Percentiles rank a stretch among this genome's conserved stretches.
These are phyloP conservation scores for Magnaporthiopsis poae DNA, from an alignment of 2,329 filamentous ascomycete species.

Conservation along the genomic window DNA sequence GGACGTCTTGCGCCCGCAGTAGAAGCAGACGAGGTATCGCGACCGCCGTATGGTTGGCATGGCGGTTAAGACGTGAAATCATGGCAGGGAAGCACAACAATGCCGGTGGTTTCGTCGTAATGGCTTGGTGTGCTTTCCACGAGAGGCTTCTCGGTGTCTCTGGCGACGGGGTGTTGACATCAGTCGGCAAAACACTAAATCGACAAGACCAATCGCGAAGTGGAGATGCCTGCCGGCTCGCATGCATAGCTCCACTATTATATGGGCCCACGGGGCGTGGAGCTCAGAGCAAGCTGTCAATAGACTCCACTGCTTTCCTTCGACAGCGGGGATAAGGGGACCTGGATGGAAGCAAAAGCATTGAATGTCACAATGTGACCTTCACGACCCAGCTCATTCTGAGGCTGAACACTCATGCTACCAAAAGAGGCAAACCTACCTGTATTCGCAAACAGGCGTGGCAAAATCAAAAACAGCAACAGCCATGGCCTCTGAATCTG, in stretches of 20 bases:
- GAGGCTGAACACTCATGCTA: background rate
- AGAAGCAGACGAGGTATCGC: slow-evolving; percentile 62
- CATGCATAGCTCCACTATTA: background rate
- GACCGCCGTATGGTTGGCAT: slow-evolving; percentile 35
- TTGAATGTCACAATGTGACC: background rate
- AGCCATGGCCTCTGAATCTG: background rate
- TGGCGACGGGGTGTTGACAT: slow-evolving; percentile 1
- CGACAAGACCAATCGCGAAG: background rate
- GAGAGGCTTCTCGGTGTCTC: background rate
- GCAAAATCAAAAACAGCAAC: background rate
- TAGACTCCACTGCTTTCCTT: no score
- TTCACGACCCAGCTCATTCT: background rate
- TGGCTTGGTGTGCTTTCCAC: background rate
- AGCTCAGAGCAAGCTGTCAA: no score
- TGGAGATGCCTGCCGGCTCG: slow-evolving; percentile 1
- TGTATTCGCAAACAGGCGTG: background rate
- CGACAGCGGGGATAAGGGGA: no score
- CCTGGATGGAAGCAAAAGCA: background rate
- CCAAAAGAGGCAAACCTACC: background rate
- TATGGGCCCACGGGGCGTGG: background rate
- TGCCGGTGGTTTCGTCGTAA: background rate
- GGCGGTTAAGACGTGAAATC: slow-evolving; percentile 3
- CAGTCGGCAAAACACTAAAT: background rate
- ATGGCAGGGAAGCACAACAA: background rate
- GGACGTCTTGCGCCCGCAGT: slow-evolving; percentile 63